Percentiles rank a stretch among this genome's conserved stretches.
Conservation (phyloP, 1,139 yeast genomes). For the Taphrina sp. region DNA sequence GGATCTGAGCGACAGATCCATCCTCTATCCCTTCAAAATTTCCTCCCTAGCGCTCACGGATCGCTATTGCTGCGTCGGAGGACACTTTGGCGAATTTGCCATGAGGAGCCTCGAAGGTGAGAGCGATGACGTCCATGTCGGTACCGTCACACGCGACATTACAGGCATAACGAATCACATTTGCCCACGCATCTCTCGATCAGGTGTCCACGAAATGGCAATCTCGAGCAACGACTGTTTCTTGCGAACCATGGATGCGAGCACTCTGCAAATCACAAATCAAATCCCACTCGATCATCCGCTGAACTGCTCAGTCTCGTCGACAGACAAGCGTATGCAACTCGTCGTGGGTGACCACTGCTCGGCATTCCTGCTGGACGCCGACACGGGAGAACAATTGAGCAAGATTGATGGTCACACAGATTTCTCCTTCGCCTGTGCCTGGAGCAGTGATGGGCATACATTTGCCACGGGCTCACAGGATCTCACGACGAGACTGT, state of each 20-base stretch:
- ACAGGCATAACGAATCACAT: constrained; percentile 62
- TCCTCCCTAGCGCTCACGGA: constrained; percentile 53
- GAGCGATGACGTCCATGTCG: constrained; percentile 40
- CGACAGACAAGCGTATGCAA: constrained; percentile 48
- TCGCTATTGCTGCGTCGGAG: constrained; percentile 54
- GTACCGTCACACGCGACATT: constrained; percentile 48
- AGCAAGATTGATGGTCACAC: constrained; percentile 50
- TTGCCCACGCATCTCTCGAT: constrained; percentile 43
- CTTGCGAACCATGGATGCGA: constrained; percentile 55
- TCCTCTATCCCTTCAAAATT: constrained; percentile 44
- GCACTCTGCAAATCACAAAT: constrained; percentile 48
- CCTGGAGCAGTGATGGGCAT: constrained; percentile 54
- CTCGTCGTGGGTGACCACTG: constrained; percentile 56
- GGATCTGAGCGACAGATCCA: constrained; percentile 5
- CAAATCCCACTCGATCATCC: constrained; percentile 41
- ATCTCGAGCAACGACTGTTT: constrained; percentile 40
- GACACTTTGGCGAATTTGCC: constrained; percentile 56
- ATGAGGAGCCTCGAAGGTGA: constrained; percentile 45
- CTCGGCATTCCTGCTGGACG: constrained; percentile 51
- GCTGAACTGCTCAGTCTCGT: constrained; percentile 53
- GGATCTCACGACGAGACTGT: constrained; percentile 58
- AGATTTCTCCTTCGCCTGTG: constrained; percentile 62
- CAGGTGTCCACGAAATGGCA: constrained; percentile 23
- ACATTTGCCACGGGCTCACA: constrained; percentile 59
- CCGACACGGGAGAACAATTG: constrained; percentile 42